phyloP scores from a whole-genome alignment of 108 stramenopile genomes.

The Skeletonema potamos region DNA sequence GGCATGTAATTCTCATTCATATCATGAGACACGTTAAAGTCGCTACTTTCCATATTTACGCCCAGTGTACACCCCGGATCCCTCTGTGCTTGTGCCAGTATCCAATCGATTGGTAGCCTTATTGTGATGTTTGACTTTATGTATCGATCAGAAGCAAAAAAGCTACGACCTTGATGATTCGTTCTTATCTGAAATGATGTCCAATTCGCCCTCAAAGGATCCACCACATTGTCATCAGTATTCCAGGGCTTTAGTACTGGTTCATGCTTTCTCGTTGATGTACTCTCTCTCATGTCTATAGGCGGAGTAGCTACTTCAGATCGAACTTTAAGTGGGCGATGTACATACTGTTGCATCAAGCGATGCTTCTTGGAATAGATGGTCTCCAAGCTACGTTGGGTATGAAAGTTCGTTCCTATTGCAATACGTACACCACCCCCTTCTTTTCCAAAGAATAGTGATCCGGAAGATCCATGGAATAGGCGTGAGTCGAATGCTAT shows the following conservation, averaged over 20 bases:
- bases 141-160: background rate
- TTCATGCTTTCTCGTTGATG: background rate
- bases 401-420: background rate
- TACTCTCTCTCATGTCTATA: background rate
- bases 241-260: background rate
- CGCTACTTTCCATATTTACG: background rate
- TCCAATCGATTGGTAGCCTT: background rate
- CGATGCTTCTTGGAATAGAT: background rate
- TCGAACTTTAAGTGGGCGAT: background rate
- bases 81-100: background rate
- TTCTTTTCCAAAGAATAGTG: background rate
- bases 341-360: background rate
- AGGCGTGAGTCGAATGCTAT: background rate
- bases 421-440: background rate
- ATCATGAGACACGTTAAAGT: background rate
- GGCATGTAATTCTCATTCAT: background rate
- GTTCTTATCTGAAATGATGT: background rate
- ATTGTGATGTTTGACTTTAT: background rate
- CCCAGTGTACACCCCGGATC: background rate
- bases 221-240: background rate
- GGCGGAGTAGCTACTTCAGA: background rate
- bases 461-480: background rate
- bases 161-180: background rate
- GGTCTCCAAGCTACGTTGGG: background rate
- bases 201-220: background rate